phyloP scores from a whole-genome alignment of 2,329 filamentous ascomycete genomes.

The Phialophora chinensis region DNA sequence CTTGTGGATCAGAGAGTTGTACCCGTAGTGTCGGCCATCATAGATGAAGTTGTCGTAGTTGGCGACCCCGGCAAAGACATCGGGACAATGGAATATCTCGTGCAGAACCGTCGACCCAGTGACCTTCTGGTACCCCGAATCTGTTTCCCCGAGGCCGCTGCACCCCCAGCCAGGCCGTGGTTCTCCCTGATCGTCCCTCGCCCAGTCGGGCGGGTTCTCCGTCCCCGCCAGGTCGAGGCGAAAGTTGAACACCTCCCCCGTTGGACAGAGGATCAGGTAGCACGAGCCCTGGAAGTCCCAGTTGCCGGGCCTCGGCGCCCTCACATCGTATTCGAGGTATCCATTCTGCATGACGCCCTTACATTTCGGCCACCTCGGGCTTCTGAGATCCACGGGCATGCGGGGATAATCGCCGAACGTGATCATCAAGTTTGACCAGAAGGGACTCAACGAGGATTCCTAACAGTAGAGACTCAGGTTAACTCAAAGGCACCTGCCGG shows the following conservation, averaged over 20 bases:
- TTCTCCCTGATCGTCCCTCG: not conserved
- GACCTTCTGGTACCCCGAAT: conserved; percentile 11
- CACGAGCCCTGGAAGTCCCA: not conserved
- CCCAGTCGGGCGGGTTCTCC: conserved; percentile 10
- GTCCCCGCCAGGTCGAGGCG: not conserved
- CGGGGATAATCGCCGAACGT: not conserved
- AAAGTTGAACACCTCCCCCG: not conserved
- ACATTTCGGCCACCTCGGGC: not conserved
- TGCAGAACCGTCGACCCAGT: conserved; percentile 12
- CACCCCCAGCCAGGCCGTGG: conserved; percentile 12
- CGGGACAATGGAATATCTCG: conserved; percentile 19
- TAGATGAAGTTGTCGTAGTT: conserved; percentile 8
- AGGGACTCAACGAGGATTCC: not conserved
- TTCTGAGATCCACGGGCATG: not conserved
- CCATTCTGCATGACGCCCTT: not conserved
- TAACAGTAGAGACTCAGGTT: not conserved
- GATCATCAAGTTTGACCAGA: not conserved
- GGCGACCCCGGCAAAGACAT: conserved; percentile 5
- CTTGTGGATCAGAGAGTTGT: not conserved
- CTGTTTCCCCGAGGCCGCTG: conserved; percentile 12
- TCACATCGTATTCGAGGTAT: not conserved
- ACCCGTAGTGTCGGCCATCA: conserved; percentile 1
- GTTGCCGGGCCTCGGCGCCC: not conserved
- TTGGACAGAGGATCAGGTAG: conserved; percentile 7
- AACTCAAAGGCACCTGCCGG: not conserved